Evolutionary conservation across 2,329 filamentous ascomycete genomes (phyloP), one percentile per base, ranked within the genome.

Genomic region (Arthrinium puccinioides): DNA sequence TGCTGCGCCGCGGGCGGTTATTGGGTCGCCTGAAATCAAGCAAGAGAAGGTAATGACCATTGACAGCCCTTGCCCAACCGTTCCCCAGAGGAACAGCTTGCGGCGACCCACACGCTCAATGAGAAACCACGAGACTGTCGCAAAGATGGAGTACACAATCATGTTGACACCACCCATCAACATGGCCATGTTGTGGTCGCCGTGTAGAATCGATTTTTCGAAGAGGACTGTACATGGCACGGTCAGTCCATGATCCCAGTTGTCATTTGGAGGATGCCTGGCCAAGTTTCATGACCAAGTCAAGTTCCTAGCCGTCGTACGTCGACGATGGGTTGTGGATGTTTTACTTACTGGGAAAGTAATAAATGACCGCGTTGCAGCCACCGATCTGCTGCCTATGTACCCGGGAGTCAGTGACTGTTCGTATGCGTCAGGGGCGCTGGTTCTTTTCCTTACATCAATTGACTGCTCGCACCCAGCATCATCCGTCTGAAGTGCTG

Each of bases 401-500:
- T n/a, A n/a, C n/a, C n/a, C n/a, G n/a, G n/a, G n/a, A n/a, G n/a
- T n/a, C n/a, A n/a, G n/a, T n/a, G n/a, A n/a, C n/a, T n/a, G n/a
- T n/a, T n/a, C n/a, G n/a, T n/a, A n/a, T n/a, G n/a, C n/a, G n/a
- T n/a, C n/a, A n/a, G n/a, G n/a, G n/a, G n/a, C n/a, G n/a, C n/a
- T n/a, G n/a, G n/a, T n/a, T n/a, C n/a, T n/a, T n/a, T n/a, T n/a
- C n/a, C n/a, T n/a, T n/a, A n/a, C 66, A 80, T 76, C 29, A 81
- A 62, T 54, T 82, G 76, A 5, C 68, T 68, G 8, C 67, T 70
- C 0, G 72, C 65, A 4, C 76, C 78, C 6, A 83, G 67, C 37
- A 81, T 45, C 67, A 82, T 78, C 23, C 79, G 69, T 7, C 78
- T 71, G 60, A 80, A 73, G 50, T 82, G 76, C 57, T 83, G 78